Percentiles rank a stretch among this genome's conserved stretches.
phyloP scores from a whole-genome alignment of 768 basidiomycete species.

The Hericium coralloides region DNA sequence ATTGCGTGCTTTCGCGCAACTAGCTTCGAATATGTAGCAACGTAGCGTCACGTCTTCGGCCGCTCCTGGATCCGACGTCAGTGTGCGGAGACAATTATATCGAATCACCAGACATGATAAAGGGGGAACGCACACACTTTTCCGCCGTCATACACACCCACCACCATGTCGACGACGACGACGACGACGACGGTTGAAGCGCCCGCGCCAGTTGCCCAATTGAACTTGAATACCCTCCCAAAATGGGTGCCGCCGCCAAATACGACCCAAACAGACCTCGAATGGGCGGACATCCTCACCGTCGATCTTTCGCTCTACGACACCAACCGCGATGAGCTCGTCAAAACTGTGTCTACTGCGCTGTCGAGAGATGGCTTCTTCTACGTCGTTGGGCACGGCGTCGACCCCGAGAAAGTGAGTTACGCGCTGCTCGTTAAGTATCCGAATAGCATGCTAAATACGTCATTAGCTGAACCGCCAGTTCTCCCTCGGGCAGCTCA shows the following conservation, averaged over 20 bases:
- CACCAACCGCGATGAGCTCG: conserved; percentile 18
- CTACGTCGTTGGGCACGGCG: conserved; percentile 27
- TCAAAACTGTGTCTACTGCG: conserved; percentile 22
- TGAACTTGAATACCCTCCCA: background rate
- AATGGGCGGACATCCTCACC: conserved; percentile 29
- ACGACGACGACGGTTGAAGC: background rate
- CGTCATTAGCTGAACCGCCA: conserved; percentile 21
- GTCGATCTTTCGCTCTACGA: conserved; percentile 28
- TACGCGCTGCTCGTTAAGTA: background rate
- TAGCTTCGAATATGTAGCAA: background rate
- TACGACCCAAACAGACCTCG: conserved; percentile 7
- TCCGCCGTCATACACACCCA: no score
- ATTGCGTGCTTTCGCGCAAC: background rate
- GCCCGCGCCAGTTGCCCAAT: background rate
- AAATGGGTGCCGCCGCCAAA: background rate
- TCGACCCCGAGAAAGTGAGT: conserved; percentile 18
- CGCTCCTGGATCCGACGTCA: background rate
- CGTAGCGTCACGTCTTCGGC: background rate
- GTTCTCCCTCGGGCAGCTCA: conserved; percentile 23
- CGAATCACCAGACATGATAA: background rate
- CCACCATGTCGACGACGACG: background rate
- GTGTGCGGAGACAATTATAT: background rate
- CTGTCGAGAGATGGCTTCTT: conserved; percentile 28
- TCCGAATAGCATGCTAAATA: no score
- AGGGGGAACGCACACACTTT: no score